Evolutionary conservation across 129 eudicot genomes (phyloP), one percentile per base, ranked within the genome.

Genomic region (Chrysanthemum seticuspe): DNA sequence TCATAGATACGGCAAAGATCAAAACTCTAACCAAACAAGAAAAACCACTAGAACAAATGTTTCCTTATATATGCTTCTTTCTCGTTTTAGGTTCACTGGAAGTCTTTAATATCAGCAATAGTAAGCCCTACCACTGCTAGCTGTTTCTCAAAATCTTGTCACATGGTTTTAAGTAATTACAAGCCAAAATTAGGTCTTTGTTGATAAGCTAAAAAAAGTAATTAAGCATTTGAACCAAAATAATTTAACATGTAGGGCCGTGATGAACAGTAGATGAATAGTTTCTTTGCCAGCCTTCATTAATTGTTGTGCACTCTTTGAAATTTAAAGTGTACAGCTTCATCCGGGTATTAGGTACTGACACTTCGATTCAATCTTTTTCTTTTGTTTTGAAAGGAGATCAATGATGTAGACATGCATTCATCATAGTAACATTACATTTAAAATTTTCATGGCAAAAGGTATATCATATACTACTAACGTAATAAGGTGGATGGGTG

Each of bases 331-430:
- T 40, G 34, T 59, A 48, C 5, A 54, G 66, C 54, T 62, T 71
- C 66, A 44, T 70, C 29, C 45, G 58, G 61, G 72, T 54, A 71
- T 78, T 71, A 71, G 82, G 82, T 78, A 70, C 66, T 78, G 82
- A 78, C 82, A 71, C 40, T 65, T 60, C 23, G 58, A 69, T 68
- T 70, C 81, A 62, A 70, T 71, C 60, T 78, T 78, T 71, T 15
- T 51, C 52, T 4, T 10, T 19, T 48, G 19, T 60, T 3, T 18
- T 60, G 19, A 64, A 21, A 27, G 21, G 40, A 78, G 74, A 77
- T 44, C 55, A 69, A 77, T 77, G 75, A 48, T 50, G 76, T 14
- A 34, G 55, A 70, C 68, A 56, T 57, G 47, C 55, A 69, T 77
- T 63, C 77, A 53, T 56, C 60, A 63, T 78, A 29, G 44, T 51